These are phyloP conservation scores for Diaporthe eres DNA, from an alignment of 2,329 filamentous ascomycete genomes.

Conservation along the genomic window DNA sequence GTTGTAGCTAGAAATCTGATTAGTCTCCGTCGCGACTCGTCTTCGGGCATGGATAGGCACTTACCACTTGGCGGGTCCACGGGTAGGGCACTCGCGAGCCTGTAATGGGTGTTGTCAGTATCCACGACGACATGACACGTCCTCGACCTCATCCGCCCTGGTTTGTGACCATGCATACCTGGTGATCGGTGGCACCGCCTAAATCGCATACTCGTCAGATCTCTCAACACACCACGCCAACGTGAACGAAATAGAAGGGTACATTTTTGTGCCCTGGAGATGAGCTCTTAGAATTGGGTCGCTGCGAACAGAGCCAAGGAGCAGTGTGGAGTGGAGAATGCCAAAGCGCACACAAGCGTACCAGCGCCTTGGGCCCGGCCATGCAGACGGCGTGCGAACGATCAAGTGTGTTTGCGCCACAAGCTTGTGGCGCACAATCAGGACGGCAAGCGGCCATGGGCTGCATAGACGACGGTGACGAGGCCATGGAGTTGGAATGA, in stretches of 20 bases:
- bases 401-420: neutral
- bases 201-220: conserved; percentile 52
- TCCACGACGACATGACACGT: conserved; percentile 42
- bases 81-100: conserved; percentile 90
- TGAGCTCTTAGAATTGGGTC: conserved; percentile 43
- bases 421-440: neutral
- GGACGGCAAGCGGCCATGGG: neutral
- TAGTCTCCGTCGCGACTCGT: neutral
- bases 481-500: neutral
- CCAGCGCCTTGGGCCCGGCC: neutral
- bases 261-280: conserved; percentile 35
- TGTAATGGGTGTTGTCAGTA: conserved; percentile 55
- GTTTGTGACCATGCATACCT: conserved; percentile 68
- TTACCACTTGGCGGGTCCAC: conserved; percentile 86
- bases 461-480: neutral
- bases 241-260: conserved; percentile 37
- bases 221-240: conserved; percentile 44
- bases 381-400: neutral
- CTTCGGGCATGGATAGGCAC: conserved; percentile 48
- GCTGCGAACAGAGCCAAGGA: conserved; percentile 22
- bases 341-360: conserved; percentile 15
- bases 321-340: neutral
- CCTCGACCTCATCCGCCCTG: conserved; percentile 42
- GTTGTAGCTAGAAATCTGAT: conserved; percentile 50
- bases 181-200: conserved; percentile 82